Conservation (phyloP, 768 basidiomycete species). For the Mycena filopes region DNA sequence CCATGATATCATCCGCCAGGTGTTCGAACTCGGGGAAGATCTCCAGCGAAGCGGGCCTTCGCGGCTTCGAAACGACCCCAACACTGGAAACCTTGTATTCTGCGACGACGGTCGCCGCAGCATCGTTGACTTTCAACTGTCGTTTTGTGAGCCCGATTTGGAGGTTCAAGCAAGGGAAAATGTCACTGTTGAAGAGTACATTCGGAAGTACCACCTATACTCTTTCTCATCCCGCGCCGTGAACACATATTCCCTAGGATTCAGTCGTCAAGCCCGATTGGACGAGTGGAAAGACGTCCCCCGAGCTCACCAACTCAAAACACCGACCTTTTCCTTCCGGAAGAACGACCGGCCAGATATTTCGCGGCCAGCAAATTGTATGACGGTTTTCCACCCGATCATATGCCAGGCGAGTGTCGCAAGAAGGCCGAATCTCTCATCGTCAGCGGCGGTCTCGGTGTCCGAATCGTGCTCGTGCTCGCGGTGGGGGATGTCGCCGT, state of each 20-base stretch:
- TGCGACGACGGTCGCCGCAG: constrained; percentile 13
- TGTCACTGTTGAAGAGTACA: neutral
- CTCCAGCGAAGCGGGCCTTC: constrained; percentile 1
- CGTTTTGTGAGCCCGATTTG: neutral
- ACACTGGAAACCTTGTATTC: constrained; percentile 20
- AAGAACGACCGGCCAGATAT: constrained; percentile 20
- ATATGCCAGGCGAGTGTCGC: constrained; percentile 19
- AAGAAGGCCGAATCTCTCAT: constrained; percentile 16
- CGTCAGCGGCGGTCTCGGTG: neutral
- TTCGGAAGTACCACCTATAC: constrained; percentile 10
- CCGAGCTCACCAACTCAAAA: too few relatives aligned
- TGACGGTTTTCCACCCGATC: neutral
- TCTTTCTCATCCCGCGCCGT: constrained; percentile 25
- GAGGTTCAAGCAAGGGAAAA: too few relatives aligned
- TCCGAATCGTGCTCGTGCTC: neutral
- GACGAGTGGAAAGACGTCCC: neutral
- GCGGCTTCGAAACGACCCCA: constrained; percentile 6
- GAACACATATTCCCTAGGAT: constrained; percentile 3
- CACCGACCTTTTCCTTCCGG: constrained; percentile 8
- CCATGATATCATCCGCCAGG: constrained; percentile 28
- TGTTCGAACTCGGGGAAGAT: constrained; percentile 22
- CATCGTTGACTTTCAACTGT: constrained; percentile 25
- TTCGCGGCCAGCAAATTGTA: constrained; percentile 21
- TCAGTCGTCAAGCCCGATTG: neutral
- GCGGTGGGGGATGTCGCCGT: constrained; percentile 25